Percentiles rank a stretch among this genome's conserved stretches.
Evolutionary conservation across 2,329 filamentous ascomycete genomes (phyloP).

Genomic region (Fusarium heterosporum): DNA sequence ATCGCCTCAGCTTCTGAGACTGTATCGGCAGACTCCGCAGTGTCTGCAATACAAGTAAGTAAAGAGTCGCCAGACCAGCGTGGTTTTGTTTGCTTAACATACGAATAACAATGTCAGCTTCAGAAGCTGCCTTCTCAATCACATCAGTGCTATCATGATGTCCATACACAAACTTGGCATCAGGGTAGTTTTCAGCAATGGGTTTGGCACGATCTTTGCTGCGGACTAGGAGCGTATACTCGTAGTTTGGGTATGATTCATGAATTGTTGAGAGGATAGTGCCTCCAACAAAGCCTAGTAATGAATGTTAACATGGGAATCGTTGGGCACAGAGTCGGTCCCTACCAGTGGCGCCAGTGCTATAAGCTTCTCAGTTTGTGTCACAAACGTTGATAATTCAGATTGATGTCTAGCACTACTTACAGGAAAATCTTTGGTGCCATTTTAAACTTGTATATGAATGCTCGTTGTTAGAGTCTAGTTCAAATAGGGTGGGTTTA

Average conservation of each 20-base stretch:
- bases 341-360: constrained; percentile 60
- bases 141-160: constrained; percentile 58
- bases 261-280: constrained; percentile 59
- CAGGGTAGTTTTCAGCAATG: constrained; percentile 60
- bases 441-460: constrained; percentile 46
- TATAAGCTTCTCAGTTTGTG: constrained; percentile 26
- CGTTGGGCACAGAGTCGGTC: rapidly evolving
- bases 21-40: constrained; percentile 62
- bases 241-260: constrained; percentile 59
- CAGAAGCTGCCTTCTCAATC: constrained; percentile 63
- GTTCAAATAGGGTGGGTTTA: background rate
- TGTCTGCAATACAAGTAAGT: constrained; percentile 52
- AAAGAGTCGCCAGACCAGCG: background rate
- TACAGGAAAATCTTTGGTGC: constrained; percentile 57
- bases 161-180: constrained; percentile 62
- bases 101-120: constrained; percentile 65
- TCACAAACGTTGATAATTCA: background rate
- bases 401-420: constrained; percentile 30
- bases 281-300: constrained; percentile 64
- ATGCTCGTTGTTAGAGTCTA: background rate
- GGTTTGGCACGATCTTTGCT: constrained; percentile 57
- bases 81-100: constrained; percentile 40
- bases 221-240: constrained; percentile 60
- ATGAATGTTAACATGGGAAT: constrained; percentile 1
- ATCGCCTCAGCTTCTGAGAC: constrained; percentile 57